Base-by-base conservation (phyloP, 768 basidiomycete species). In the Russula vinacea region DNA sequence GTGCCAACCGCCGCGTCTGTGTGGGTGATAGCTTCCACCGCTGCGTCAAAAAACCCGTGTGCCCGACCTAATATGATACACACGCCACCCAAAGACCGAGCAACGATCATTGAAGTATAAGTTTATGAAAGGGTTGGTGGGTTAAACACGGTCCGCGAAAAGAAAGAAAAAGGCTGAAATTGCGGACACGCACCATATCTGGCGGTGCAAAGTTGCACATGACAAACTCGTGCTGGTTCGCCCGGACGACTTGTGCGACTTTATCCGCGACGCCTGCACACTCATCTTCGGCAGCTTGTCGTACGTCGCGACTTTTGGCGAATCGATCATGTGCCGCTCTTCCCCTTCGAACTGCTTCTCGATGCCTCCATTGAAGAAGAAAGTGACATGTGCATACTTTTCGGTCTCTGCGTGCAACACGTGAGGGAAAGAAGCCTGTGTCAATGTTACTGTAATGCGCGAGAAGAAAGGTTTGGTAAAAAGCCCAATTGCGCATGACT, bases 161-260 rank as follows among this genome's bases (percentile, higher is more conserved):
- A 11, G 14, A 13, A 55, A 16, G 16, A 35, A 50, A 35, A 50
- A 51, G 37, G 40, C 37, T 22, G 37, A 59, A 57, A 42, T 33
- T 17, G 50, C 56, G 37, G 49, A 2, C 2, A 73, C 76, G 44
- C 54, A 88, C 94, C 94, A 97, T 96, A 72, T 98, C 94, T 5
- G 94, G 94, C 40, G 94, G 94, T 4, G 94, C 94, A 75, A 96
- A 97, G 78, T 96, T 97, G 79, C 93, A 96, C 94, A 97, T 97
- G 63, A 97, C 84, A 71, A 97, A 97, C 50, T 95, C 90, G 71
- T 91, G 82, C 52, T 86, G 80, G 60, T 80, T 76, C 69, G 78
- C 78, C 71, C 81, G 82, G 67, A 98, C 82, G 9, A 94, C 81
- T 74, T 92, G 88, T 1, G 91, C 90, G n/a, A 97, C 94, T 74